phyloP scores from a whole-genome alignment of 768 basidiomycete genomes.

The Naganishia vishniacii region DNA sequence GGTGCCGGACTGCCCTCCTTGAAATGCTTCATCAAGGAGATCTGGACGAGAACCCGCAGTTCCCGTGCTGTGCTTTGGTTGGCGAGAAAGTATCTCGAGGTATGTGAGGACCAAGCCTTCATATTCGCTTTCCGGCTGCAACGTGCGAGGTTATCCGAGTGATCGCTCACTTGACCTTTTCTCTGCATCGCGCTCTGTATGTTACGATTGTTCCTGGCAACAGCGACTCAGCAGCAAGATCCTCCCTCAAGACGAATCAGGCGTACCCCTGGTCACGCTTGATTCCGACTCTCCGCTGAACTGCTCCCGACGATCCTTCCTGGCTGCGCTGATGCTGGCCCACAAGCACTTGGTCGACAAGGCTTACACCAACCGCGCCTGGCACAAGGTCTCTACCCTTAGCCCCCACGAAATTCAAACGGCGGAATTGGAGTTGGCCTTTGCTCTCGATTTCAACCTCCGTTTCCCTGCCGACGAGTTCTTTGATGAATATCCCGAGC shows the following conservation, averaged over 20 bases:
- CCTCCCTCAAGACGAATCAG: constrained; percentile 8
- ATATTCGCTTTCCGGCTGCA: too few relatives aligned
- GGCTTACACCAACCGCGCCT: constrained; percentile 86
- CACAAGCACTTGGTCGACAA: constrained; percentile 91
- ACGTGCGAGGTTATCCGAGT: too few relatives aligned
- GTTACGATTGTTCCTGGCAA: neutral
- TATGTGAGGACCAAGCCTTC: constrained; percentile 23
- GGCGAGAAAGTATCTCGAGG: constrained; percentile 28
- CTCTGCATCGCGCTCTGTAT: neutral
- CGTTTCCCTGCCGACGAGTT: constrained; percentile 62
- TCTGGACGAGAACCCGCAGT: constrained; percentile 27
- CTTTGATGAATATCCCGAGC: constrained; percentile 12
- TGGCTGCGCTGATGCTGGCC: constrained; percentile 79
- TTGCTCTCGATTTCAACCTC: constrained; percentile 81
- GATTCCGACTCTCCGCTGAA: constrained; percentile 51
- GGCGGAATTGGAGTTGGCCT: constrained; percentile 81
- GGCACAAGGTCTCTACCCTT: constrained; percentile 89
- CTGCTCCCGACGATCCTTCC: constrained; percentile 81
- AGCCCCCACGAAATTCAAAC: constrained; percentile 76
- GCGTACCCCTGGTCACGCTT: constrained; percentile 7
- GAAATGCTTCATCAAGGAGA: constrained; percentile 29
- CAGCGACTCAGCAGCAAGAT: constrained; percentile 13
- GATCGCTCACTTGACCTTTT: neutral
- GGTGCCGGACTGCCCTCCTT: constrained; percentile 24
- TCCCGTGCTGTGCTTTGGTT: constrained; percentile 27